Evolutionary conservation across 1,284 basidiomycete genomes (phyloP), one percentile per base, ranked within the genome.

Genomic region (Heimioporus punctisporus): DNA sequence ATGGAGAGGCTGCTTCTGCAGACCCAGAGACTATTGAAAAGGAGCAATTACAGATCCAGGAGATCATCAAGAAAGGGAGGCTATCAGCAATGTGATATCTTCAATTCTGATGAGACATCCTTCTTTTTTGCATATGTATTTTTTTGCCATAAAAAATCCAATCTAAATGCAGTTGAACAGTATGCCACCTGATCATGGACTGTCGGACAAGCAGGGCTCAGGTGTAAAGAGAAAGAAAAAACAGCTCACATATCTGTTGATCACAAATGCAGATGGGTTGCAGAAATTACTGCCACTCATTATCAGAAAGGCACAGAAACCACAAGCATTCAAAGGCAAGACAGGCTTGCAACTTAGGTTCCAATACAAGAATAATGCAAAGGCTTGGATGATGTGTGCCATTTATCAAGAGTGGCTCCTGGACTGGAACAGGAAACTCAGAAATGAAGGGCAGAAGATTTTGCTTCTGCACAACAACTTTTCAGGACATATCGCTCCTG

Each of bases 381-480:
- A 59, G 19, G 64, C 65, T n/a, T 70, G 65, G 66, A 70, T 71
- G 66, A 68, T 48, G 5, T 30, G 48, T 8, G 26, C 19, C 1
- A 27, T 68, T 4, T 72, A 69, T 50, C 47, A 57, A 25, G 56
- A 57, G 2, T 57, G 52, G 47, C 2, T 34, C 14, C 8, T 9
- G 17, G 8, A 34, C 17, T 34, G 31, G 31, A 17, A 34, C 17
- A 17, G 14, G 17, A 34, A 34, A 17, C 31, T 34, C 10, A 34
- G 31, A 11, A 4, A 11, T 11, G 14, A 34, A 34, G 31, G 10
- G 10, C 17, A 17, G 10, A 34, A 11, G 17, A 34, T 34, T 17
- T 17, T 34, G 4, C 10, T 34, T 9, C 17, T 34, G 17, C 10
- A 34, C 14, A 17, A 34, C 10, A 34, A 34, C 17, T 34, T 34